Evolutionary conservation across 345 rosid genomes (phyloP).

Genomic region (Excoecaria agallocha): DNA sequence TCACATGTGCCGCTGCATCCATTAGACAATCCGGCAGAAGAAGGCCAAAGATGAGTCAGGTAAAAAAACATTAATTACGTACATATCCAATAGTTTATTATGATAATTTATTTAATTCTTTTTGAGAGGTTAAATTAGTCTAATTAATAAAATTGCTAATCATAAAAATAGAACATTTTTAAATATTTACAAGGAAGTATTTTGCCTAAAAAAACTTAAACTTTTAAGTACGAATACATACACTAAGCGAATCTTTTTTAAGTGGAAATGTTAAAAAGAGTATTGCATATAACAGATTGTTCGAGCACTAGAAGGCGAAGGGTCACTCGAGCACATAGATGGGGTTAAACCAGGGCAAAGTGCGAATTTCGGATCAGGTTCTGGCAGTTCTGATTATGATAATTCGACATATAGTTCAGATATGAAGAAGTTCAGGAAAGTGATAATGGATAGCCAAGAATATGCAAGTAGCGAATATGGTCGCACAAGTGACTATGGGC

Average conservation of each 20-base stretch:
- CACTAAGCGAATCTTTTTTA: too few relatives aligned
- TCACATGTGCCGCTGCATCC: slow-evolving; percentile 73
- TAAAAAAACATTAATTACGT: slow-evolving; percentile 11
- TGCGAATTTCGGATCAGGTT: slow-evolving; percentile 25
- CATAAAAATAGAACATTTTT: too few relatives aligned
- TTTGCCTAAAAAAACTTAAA: too few relatives aligned
- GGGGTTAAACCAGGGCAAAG: slow-evolving; percentile 41
- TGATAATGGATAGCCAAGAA: slow-evolving; percentile 37
- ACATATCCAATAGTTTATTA: too few relatives aligned
- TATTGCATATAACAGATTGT: slow-evolving; percentile 47
- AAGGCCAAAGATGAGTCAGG: slow-evolving; percentile 91
- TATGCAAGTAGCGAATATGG: slow-evolving; percentile 62
- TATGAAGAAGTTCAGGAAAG: slow-evolving; percentile 48
- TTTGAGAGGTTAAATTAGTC: too few relatives aligned
- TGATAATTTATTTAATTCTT: too few relatives aligned
- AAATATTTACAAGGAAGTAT: too few relatives aligned
- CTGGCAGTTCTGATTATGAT: slow-evolving; percentile 36
- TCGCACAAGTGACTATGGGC: slow-evolving; percentile 66
- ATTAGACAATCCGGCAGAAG: slow-evolving; percentile 67
- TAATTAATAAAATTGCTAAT: too few relatives aligned
- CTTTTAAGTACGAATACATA: too few relatives aligned
- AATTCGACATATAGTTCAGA: slow-evolving; percentile 41
- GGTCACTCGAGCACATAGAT: slow-evolving; percentile 58
- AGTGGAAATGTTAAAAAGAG: too few relatives aligned
- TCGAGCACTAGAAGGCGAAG: slow-evolving; percentile 63